Conservation (phyloP, 1,284 basidiomycete species). For the Rugosomyces carneus region DNA sequence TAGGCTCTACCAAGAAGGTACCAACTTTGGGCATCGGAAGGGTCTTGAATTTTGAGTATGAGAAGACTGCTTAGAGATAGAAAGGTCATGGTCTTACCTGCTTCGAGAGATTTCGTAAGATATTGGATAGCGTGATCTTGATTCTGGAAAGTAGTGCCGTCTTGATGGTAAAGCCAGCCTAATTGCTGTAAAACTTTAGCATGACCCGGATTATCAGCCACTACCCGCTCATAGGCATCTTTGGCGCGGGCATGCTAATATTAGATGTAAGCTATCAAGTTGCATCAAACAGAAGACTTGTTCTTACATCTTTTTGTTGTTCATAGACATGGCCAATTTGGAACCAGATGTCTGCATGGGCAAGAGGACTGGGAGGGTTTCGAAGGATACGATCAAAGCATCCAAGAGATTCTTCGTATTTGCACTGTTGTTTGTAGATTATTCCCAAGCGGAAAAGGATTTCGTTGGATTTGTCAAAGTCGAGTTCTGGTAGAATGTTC, state of each 20-base stretch:
- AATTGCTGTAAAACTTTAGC: constrained; percentile 98
- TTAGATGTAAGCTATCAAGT: constrained; percentile 11
- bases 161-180: constrained; percentile 96
- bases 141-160: constrained; percentile 90
- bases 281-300: neutral
- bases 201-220: constrained; percentile 89
- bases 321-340: constrained; percentile 99
- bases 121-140: constrained; percentile 93
- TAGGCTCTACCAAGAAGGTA: constrained; percentile 97
- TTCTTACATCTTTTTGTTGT: constrained; percentile 87
- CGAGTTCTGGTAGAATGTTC: constrained; percentile 44
- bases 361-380: constrained; percentile 92
- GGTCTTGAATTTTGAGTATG: constrained; percentile 53
- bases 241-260: constrained; percentile 82
- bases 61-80: neutral
- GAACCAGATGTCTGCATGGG: constrained; percentile 99
- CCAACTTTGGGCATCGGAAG: constrained; percentile 97
- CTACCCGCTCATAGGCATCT: constrained; percentile 96
- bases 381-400: constrained; percentile 96
- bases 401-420: constrained; percentile 78
- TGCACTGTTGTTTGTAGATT: constrained; percentile 98
- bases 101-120: constrained; percentile 91
- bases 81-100: constrained; percentile 48
- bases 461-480: constrained; percentile 99
- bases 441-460: constrained; percentile 98